These are phyloP conservation scores for Mycena sp. DNA, from an alignment of 1,284 basidiomycete species.

Conservation along the genomic window DNA sequence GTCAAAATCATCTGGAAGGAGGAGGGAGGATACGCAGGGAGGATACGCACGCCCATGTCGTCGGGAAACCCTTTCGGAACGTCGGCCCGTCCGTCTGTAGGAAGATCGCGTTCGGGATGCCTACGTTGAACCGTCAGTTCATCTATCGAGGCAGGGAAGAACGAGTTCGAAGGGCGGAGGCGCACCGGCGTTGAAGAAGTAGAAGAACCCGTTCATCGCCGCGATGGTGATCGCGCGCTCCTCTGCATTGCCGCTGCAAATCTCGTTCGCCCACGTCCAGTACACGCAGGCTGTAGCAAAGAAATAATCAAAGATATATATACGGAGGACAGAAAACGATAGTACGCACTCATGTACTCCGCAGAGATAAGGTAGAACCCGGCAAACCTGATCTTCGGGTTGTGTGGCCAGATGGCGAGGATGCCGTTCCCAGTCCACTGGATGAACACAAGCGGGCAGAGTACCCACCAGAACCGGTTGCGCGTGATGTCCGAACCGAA, in stretches of 20 bases:
- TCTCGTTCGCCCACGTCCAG: background rate
- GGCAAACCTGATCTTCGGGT: background rate
- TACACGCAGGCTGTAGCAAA: background rate
- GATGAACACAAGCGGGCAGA: conserved; percentile 24
- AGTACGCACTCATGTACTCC: background rate
- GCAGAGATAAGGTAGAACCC: background rate
- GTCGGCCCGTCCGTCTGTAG: background rate
- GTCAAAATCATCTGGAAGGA: no score
- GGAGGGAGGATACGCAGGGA: no score
- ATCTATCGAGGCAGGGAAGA: no score
- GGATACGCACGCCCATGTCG: background rate
- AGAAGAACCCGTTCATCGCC: background rate
- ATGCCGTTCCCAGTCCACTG: conserved; percentile 28
- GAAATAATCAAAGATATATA: no score
- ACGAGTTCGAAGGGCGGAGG: no score
- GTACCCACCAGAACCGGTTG: conserved; percentile 30
- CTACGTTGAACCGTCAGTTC: no score
- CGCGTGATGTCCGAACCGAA: conserved; percentile 31
- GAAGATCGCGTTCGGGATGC: background rate
- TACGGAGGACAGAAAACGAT: no score
- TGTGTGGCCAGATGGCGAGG: conserved; percentile 28
- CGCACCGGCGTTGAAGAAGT: background rate
- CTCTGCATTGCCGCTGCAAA: background rate
- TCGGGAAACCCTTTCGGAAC: background rate
- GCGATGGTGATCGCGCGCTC: background rate